Evolutionary conservation across 352 stramenopile species (phyloP), one percentile per base, ranked within the genome.

Genomic region (Discostella stelligera): DNA sequence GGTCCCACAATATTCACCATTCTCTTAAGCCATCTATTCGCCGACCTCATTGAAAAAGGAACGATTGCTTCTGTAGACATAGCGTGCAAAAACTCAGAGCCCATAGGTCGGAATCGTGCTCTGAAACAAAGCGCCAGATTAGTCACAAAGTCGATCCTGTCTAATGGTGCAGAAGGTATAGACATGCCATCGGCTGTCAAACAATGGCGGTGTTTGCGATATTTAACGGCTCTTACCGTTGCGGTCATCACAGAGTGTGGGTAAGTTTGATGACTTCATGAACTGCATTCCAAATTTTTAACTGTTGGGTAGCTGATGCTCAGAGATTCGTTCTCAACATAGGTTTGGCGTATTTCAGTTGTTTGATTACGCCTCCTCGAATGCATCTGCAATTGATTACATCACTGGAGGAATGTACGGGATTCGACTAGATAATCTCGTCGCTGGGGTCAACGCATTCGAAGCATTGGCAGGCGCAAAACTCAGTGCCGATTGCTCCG

Each of bases 91-190:
- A 50, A 66, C 23, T 48, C 54, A n/a, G 76, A 75, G 14, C 30
- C 66, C 44, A 54, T 18, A 23, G 70, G 66, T 44, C 63, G 72
- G 25, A 90, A 90, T 61, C 70, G 68, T 50, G 72, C 83, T 18
- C 66, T 92, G 14, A 94, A 92, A 69, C 77, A 87, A 60, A 91
- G 81, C 59, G 89, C 89, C 14, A 82, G 77, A 52, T 60, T 94
- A 6, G 85, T 94, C 18, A 94, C 89, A 13, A 77, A 89, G 60
- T 71, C 82, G 5, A 92, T 93, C 66, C 60, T 91, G 14, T 85
- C 77, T 2, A 90, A 89, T 66, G 77, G 77, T 4, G 50, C 71
- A 4, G 27, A 52, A 37, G 77, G 72, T 5, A 55, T 84, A n/a
- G 82, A 90, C 58, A 84, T 93, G 76, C 41, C 76, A n/a, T 70